Percentiles rank a stretch among this genome's conserved stretches.
Evolutionary conservation across 768 basidiomycete species (phyloP).

Genomic region (Termitomyces sp.): DNA sequence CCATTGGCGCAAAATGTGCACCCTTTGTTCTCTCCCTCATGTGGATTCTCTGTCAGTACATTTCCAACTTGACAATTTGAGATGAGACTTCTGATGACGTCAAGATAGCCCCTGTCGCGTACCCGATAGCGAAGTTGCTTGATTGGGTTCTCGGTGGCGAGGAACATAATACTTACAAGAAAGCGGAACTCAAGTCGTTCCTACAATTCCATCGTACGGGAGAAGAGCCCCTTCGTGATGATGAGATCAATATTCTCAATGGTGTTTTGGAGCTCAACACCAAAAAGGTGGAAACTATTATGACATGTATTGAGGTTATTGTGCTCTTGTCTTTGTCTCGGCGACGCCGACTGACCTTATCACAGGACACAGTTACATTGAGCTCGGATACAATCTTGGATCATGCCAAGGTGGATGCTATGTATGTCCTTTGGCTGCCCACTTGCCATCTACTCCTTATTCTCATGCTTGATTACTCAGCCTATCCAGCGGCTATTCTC

Average conservation of each 20-base stretch:
- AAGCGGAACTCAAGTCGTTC: constrained; percentile 75
- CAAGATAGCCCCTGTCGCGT: constrained; percentile 66
- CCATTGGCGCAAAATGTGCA: constrained; percentile 73
- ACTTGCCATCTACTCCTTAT: not conserved
- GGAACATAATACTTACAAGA: constrained; percentile 74
- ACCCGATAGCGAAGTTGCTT: constrained; percentile 75
- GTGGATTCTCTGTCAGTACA: constrained; percentile 45
- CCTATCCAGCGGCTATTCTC: constrained; percentile 80
- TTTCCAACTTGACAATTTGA: not conserved
- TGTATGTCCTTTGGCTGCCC: constrained; percentile 36
- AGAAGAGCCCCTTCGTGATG: constrained; percentile 72
- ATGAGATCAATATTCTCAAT: constrained; percentile 77
- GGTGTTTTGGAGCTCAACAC: constrained; percentile 74
- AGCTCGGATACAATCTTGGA: constrained; percentile 75
- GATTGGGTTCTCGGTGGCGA: constrained; percentile 75
- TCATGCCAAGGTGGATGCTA: constrained; percentile 67
- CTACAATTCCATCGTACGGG: constrained; percentile 75
- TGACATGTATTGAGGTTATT: constrained; percentile 71
- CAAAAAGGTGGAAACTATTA: constrained; percentile 71
- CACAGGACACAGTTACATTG: constrained; percentile 77
- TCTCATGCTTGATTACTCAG: constrained; percentile 24
- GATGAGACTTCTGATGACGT: constrained; percentile 30
- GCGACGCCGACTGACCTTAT: not conserved
- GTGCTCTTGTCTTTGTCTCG: not conserved
- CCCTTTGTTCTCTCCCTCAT: constrained; percentile 71